phyloP scores from a whole-genome alignment of 164 flowering plant species.

The Vitis amurensis region DNA sequence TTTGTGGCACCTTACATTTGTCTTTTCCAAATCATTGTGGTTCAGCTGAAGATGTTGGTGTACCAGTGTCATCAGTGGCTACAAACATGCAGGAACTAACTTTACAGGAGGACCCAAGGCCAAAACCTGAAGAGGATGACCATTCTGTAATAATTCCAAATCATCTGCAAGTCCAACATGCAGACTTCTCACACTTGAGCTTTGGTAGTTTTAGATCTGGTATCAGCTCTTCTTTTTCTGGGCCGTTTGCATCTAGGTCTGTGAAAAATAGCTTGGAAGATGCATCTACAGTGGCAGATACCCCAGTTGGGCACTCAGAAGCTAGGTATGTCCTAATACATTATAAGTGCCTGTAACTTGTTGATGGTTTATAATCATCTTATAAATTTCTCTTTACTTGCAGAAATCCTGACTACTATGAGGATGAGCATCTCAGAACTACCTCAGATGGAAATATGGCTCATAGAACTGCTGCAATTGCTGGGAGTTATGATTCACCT shows the following conservation, averaged over 20 bases:
- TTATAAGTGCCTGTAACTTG: neutral
- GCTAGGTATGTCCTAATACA: conserved; percentile 47
- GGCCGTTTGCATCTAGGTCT: conserved; percentile 46
- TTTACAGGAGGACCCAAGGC: conserved; percentile 45
- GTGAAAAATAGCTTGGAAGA: conserved; percentile 55
- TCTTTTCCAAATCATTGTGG: too few relatives aligned
- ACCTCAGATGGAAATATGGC: conserved; percentile 48
- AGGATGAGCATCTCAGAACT: conserved; percentile 61
- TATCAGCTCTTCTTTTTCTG: conserved; percentile 48
- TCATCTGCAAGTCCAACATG: conserved; percentile 83
- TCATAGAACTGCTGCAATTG: conserved; percentile 42
- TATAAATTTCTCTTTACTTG: conserved; percentile 11
- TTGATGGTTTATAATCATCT: neutral
- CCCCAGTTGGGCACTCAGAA: conserved; percentile 48
- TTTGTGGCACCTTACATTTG: too few relatives aligned
- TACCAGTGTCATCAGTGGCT: conserved; percentile 42
- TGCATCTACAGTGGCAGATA: conserved; percentile 40
- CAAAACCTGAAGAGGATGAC: conserved; percentile 47
- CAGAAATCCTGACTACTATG: conserved; percentile 80
- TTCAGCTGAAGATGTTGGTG: conserved; percentile 54
- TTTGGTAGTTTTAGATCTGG: conserved; percentile 95
- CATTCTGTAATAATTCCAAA: conserved; percentile 85
- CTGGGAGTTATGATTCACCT: conserved; percentile 49
- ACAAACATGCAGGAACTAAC: conserved; percentile 63
- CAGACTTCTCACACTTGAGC: conserved; percentile 83